Evolutionary conservation across 345 rosid species (phyloP), one percentile per base, ranked within the genome.

Genomic region (Citropsis articulata): DNA sequence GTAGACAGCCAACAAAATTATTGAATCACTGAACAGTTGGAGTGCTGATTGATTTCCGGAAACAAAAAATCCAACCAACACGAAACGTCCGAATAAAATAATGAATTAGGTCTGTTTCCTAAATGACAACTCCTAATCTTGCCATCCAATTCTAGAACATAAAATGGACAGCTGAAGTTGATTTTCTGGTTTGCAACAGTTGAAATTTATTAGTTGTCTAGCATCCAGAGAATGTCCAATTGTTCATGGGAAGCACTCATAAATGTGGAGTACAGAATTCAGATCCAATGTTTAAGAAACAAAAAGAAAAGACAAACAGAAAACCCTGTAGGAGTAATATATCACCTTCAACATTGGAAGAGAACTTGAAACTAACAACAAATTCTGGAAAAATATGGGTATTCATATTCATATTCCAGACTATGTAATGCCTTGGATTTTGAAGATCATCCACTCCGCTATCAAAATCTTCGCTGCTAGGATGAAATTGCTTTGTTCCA

Each of bases 391-490:
- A 86, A 66, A 96, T 82, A 80, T 94, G 98, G 10, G 99, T 86
- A 85, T 83, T 89, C 86, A 90, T 82, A 86, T 96, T 89, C 94
- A 89, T 90, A 88, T 88, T 88, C 99, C 99, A 96, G 65, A 92
- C 85, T 27, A 90, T 64, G 81, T 88, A 90, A 30, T 85, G 80
- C 76, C 76, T 84, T 1, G 99, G 98, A 76, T 86, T 88, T 76
- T 85, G 88, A 48, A 90, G 82, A 83, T 93, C 85, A 81, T 96
- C 99, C 0, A 90, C 97, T 63, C 97, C 99, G 62, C 89, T 94
- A 83, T 96, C 99, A 83, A 86, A 88, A 36, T 85, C 84, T 76
- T 84, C 87, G 59, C 87, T 88, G 62, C 93, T 91, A 63, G 98
- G 93, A 82, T 83, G 88, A 71, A 75, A 87, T 74, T 89, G 94